Conservation (phyloP, 2,329 filamentous ascomycete species). For the Chaetomiaceae sp. region DNA sequence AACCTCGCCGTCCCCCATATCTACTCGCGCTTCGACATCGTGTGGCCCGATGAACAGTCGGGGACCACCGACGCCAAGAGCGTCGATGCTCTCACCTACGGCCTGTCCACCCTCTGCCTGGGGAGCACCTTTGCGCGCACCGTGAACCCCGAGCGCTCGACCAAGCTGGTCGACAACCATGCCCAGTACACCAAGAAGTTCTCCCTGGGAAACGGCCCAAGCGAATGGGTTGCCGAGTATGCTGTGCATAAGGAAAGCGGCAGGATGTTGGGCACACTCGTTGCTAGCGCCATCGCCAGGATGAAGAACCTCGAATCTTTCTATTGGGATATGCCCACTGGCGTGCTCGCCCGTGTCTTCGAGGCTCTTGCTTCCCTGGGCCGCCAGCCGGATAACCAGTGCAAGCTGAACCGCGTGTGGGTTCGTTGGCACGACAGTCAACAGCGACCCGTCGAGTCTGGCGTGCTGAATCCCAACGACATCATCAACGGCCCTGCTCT, state of each 20-base stretch:
- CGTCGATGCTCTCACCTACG: slow-evolving; percentile 79
- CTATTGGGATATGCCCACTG: slow-evolving; percentile 86
- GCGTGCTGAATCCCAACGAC: slow-evolving; percentile 19
- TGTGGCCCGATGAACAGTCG: slow-evolving; percentile 71
- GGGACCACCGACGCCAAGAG: slow-evolving; percentile 62
- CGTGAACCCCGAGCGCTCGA: slow-evolving; percentile 25
- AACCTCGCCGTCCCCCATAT: slow-evolving; percentile 70
- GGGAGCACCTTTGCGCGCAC: slow-evolving; percentile 45
- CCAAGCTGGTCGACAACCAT: slow-evolving; percentile 49
- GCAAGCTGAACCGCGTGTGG: slow-evolving; percentile 70
- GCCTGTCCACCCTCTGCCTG: slow-evolving; percentile 73
- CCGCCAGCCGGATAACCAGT: slow-evolving; percentile 53
- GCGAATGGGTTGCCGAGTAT: slow-evolving; percentile 76
- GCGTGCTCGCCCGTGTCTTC: slow-evolving; percentile 76
- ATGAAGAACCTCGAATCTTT: slow-evolving; percentile 81
- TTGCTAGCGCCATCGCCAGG: slow-evolving; percentile 71
- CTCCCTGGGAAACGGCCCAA: slow-evolving; percentile 75
- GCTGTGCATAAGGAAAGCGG: slow-evolving; percentile 77
- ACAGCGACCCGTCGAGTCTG: slow-evolving; percentile 36
- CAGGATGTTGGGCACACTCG: slow-evolving; percentile 82
- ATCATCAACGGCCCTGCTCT: slow-evolving; percentile 20
- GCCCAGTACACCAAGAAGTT: slow-evolving; percentile 77
- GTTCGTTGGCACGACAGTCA: slow-evolving; percentile 79
- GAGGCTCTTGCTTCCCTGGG: slow-evolving; percentile 69
- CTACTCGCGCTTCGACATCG: slow-evolving; percentile 81